Evolutionary conservation across 225 moss, liverwort and hornwort genomes (phyloP), one percentile per base, ranked within the genome.

Genomic region (Physcomitrium patens): DNA sequence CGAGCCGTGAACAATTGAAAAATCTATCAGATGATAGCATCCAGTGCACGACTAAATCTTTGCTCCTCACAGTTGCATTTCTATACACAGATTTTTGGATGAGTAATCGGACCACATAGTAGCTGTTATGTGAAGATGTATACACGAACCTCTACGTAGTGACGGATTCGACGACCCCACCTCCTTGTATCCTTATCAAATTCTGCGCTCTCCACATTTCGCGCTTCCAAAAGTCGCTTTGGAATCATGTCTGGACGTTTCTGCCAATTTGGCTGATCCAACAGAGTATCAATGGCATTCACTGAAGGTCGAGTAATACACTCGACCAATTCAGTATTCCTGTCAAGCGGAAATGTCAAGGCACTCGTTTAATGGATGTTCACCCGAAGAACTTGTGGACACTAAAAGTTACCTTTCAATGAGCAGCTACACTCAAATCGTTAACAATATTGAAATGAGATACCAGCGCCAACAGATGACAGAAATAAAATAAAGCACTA

Each of bases 161-260:
- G 5, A 3, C 7, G 5, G 31, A 37, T 37, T 37, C 31, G 31
- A 37, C 31, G 31, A 37, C 31, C 2, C 31, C 31, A 37, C 31
- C 31, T 37, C 31, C 31, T 37, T 37, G 31, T 37, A 37, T 37
- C 31, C 31, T 37, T 37, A 37, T 37, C 31, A 37, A 37, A 37
- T 37, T 37, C 31, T 37, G 31, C 31, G 7, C 31, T 3, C 7
- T 37, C 31, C 1, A 1, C 72, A 60, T 56, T 65, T 69, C 78
- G 62, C 60, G 50, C 80, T 65, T 78, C 75, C 31, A 20, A 42
- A 31, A 85, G 82, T 41, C 88, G 82, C 51, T 80, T 80, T 8
- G 88, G 88, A 59, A 82, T 79, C 18, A 61, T 78, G 22, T 82
- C 85, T 11, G 85, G 72, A 55, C 88, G 88, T 70, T 85, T 88